Base-by-base conservation (phyloP, 306 rosid genomes). In the Coriaria nepalensis region DNA sequence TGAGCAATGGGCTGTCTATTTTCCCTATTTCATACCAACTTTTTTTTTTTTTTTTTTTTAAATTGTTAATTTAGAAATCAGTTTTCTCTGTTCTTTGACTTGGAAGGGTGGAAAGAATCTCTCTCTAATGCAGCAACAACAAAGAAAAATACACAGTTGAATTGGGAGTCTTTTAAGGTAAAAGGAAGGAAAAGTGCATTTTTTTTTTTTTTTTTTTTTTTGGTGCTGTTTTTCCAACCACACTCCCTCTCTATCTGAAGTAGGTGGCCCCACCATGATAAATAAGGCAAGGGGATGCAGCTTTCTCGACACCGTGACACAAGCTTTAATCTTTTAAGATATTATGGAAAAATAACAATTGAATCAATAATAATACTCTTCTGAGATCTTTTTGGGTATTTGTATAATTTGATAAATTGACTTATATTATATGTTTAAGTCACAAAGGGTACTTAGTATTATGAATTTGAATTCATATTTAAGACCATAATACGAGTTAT, bases 91-190 rank as follows among this genome's bases (percentile, higher is more conserved):
- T 65, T 83, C 86, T 76, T 87, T 87, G 96, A 85, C 92, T 78
- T 84, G 83, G 75, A 79, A 75, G 66, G 64, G 72, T 60, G 65
- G 69, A 71, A 82, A 82, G 98, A 85, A 82, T 92, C 98, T 79
- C 59, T 74, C 98, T 79, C 59, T 76, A 75, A 74, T 77, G 83
- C 59, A 69, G 71, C 76, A 71, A 72, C 61, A 76, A 67, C 64
- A 63, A 67, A 78, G 76, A 79, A 79, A 79, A 74, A 76, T 74
- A 54, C 62, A 78, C 68, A 60, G 66, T 66, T 73, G 71, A 74
- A 78, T 69, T 68, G 29, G 58, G 70, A 61, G 93, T 60, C 94
- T 82, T 65, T 73, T 79, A 92, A 92, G 96, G 72, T 82, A 79
- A 77, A 77, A 81, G 57, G 73, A 68, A 79, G 63, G 73, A 68